phyloP scores from a whole-genome alignment of 2,329 filamentous ascomycete genomes.

The Colletotrichum destructivum region DNA sequence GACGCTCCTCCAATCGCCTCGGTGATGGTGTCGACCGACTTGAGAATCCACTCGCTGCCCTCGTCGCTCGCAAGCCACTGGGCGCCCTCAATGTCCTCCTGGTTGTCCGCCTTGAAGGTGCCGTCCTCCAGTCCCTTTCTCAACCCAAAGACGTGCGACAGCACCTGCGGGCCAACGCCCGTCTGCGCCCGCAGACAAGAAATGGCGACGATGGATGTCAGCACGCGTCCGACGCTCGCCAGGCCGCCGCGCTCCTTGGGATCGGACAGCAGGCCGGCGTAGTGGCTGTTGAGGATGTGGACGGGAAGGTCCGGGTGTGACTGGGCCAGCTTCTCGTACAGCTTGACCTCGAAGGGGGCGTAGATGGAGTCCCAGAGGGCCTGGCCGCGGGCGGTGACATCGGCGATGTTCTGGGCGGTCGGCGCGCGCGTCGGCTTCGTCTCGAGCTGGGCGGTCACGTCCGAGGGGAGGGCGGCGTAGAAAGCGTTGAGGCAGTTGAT shows the following conservation, averaged over 20 bases:
- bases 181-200: slow-evolving; percentile 84
- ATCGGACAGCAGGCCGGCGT: slow-evolving; percentile 81
- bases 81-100: slow-evolving; percentile 51
- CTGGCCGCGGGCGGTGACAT: slow-evolving; percentile 71
- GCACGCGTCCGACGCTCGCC: slow-evolving; percentile 74
- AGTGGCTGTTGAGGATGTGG: slow-evolving; percentile 82
- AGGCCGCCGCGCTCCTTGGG: slow-evolving; percentile 65
- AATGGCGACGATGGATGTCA: slow-evolving; percentile 82
- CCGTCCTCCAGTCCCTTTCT: slow-evolving; percentile 83
- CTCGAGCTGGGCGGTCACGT: slow-evolving; percentile 68
- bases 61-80: slow-evolving; percentile 63
- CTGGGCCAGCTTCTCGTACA: slow-evolving; percentile 78
- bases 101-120: slow-evolving; percentile 56
- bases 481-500: slow-evolving; percentile 88
- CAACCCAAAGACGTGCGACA: slow-evolving; percentile 86
- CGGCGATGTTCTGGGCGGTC: slow-evolving; percentile 67
- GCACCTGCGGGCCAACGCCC: slow-evolving; percentile 86
- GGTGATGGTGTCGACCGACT: slow-evolving; percentile 60
- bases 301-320: slow-evolving; percentile 87
- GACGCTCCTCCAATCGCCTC: slow-evolving; percentile 59
- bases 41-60: slow-evolving; percentile 63
- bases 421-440: slow-evolving; percentile 70
- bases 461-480: slow-evolving; percentile 71
- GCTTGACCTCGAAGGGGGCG: slow-evolving; percentile 79
- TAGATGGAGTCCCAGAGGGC: slow-evolving; percentile 85